Conservation (phyloP, 2,329 filamentous ascomycete species). For the Fusarium humuli region DNA sequence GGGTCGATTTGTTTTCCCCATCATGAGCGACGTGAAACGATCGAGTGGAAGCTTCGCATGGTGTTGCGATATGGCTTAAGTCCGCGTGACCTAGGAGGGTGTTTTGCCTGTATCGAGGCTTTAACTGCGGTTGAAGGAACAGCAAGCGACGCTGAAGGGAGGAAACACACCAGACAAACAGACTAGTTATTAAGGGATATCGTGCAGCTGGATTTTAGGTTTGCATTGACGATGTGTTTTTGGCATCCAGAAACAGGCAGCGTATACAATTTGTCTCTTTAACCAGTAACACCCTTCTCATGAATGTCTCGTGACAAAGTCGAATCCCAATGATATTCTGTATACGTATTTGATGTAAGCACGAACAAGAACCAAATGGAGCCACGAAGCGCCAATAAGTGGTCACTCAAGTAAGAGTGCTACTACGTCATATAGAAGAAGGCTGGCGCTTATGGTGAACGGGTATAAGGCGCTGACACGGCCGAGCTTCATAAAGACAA, state of each 20-base stretch:
- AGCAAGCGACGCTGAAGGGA: constrained; percentile 46
- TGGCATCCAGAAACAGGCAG: constrained; percentile 49
- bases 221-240: constrained; percentile 53
- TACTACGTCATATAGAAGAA: constrained; percentile 25
- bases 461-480: constrained; percentile 22
- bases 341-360: not conserved
- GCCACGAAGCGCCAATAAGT: not conserved
- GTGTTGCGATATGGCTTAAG: constrained; percentile 41
- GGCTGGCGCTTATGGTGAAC: constrained; percentile 7
- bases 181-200: constrained; percentile 54
- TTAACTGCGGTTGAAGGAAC: constrained; percentile 41
- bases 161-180: constrained; percentile 53
- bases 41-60: constrained; percentile 44
- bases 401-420: not conserved
- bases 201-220: constrained; percentile 54
- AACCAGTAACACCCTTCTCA: not conserved
- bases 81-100: constrained; percentile 27
- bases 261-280: constrained; percentile 49
- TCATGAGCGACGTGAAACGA: constrained; percentile 46
- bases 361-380: not conserved
- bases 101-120: constrained; percentile 37
- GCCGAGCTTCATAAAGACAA: constrained; percentile 16
- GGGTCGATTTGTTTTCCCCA: constrained; percentile 45
- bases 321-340: not conserved
- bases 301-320: not conserved